Evolutionary conservation across 2,329 filamentous ascomycete genomes (phyloP), one percentile per base, ranked within the genome.

Genomic region (Sporothrix pseudoabietina): DNA sequence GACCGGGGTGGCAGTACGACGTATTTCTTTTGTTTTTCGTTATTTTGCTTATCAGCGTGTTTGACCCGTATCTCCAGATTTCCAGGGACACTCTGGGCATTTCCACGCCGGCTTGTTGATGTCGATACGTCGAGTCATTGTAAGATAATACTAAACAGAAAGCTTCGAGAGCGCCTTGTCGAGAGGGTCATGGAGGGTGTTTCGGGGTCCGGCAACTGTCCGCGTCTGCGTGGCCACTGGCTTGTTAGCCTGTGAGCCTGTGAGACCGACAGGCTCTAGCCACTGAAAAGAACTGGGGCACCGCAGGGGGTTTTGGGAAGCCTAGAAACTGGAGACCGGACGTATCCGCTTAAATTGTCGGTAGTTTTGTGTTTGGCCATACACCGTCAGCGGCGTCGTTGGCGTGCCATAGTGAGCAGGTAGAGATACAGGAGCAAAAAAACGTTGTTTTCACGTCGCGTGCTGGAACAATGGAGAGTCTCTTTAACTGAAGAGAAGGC

Each of bases 161-260:
- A 35, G 35, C 35, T 7, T 35, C 3, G 7, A 35, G 7, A 35
- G 7, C 39, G n/a, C n/a, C n/a, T n/a, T n/a, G 26, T 44, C 8
- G 26, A 9, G n/a, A 16, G 26, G 26, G 3, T 66, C 32, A 52
- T 22, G 65, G 26, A 22, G 22, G 3, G 26, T 30, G 7, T 66
- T 52, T 68, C 65, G 65, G 65, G 30, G 65, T 68, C 65, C 65
- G 44, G 41, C 44, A 68, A 52, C 44, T 32, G 65, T 68, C 65
- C 65, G 65, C 47, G 6, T 7, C 2, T 68, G 63, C 44, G 39
- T 1, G 26, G 12, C n/a, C 39, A 22, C 14, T 30, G 22, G n/a
- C 26, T 19, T 30, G 52, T 12, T 55, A 30, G 52, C 52, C 22
- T 55, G 52, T 55, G 52, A 12, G 26, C 52, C 22, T 55, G 52